phyloP scores from a whole-genome alignment of 1,284 basidiomycete species.

The Agroathelia rolfsii region DNA sequence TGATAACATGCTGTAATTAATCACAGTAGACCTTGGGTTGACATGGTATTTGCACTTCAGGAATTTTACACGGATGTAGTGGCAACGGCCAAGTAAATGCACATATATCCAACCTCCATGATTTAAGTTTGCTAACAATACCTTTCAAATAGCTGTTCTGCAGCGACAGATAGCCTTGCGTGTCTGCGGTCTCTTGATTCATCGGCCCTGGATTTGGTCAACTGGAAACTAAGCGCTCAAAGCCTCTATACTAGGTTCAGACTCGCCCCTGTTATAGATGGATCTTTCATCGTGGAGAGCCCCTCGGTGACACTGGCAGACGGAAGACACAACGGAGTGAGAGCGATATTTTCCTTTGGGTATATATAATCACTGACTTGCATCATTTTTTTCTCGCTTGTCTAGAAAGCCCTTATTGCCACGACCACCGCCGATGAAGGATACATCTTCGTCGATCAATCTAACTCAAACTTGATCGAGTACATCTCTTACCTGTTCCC shows the following conservation, averaged over 20 bases:
- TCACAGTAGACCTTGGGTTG: not conserved
- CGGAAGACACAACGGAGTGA: conserved; percentile 14
- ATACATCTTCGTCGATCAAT: conserved; percentile 11
- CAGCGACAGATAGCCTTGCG: conserved; percentile 13
- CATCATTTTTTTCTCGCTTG: no score
- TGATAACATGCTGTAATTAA: not conserved
- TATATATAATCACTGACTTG: no score
- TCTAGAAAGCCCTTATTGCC: not conserved
- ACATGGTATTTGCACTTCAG: conserved; percentile 9
- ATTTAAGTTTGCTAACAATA: not conserved
- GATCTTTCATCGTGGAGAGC: conserved; percentile 22
- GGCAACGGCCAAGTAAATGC: conserved; percentile 10
- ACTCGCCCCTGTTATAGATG: conserved; percentile 25
- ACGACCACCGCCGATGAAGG: conserved; percentile 15
- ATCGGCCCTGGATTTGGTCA: conserved; percentile 13
- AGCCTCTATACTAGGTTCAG: conserved; percentile 19
- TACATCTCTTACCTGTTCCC: conserved; percentile 18
- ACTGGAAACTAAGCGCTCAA: conserved; percentile 10
- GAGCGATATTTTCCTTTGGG: no score
- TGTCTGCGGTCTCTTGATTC: conserved; percentile 18
- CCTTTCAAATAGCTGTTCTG: conserved; percentile 15
- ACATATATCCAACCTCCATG: not conserved
- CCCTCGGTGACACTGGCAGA: conserved; percentile 18
- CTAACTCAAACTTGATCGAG: conserved; percentile 10
- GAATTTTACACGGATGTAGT: conserved; percentile 13